Conservation (phyloP, 768 basidiomycete genomes). For the Termitomyces sp. region DNA sequence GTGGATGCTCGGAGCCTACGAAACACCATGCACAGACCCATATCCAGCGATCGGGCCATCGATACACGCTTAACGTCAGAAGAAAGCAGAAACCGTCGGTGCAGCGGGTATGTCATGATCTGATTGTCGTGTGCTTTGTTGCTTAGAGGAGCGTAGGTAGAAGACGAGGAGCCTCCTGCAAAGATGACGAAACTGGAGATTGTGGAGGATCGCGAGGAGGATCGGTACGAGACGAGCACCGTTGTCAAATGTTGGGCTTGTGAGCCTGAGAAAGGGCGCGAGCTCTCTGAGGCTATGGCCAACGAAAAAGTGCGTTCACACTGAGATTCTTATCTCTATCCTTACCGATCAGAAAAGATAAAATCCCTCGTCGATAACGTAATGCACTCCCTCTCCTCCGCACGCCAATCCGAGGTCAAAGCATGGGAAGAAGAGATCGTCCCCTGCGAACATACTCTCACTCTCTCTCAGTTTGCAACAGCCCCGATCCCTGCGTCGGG, state of each 20-base stretch:
- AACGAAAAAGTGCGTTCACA: conserved; percentile 29
- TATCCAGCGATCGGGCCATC: conserved; percentile 66
- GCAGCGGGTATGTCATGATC: conserved; percentile 54
- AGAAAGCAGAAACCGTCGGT: conserved; percentile 62
- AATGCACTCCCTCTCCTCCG: conserved; percentile 81
- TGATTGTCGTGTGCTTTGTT: not conserved
- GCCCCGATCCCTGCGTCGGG: conserved; percentile 55
- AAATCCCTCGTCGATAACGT: conserved; percentile 59
- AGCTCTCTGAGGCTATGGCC: conserved; percentile 35
- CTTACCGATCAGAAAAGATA: conserved; percentile 30
- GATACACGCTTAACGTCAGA: conserved; percentile 77
- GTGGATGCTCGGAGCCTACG: conserved; percentile 65
- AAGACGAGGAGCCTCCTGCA: conserved; percentile 78
- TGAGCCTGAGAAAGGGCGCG: conserved; percentile 44
- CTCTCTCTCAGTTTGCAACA: conserved; percentile 38
- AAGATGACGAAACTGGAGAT: conserved; percentile 93
- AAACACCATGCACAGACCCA: conserved; percentile 78
- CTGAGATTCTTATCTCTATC: not conserved
- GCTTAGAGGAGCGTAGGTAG: conserved; percentile 39
- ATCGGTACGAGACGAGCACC: conserved; percentile 73
- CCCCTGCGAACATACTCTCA: conserved; percentile 77
- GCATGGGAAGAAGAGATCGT: conserved; percentile 96
- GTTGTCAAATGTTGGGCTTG: conserved; percentile 77
- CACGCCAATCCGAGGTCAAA: conserved; percentile 91
- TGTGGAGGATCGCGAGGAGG: conserved; percentile 80